Percentiles rank a stretch among this genome's conserved stretches.
Evolutionary conservation across 2,329 filamentous ascomycete genomes (phyloP).

Genomic region (Metarhizium rileyi): DNA sequence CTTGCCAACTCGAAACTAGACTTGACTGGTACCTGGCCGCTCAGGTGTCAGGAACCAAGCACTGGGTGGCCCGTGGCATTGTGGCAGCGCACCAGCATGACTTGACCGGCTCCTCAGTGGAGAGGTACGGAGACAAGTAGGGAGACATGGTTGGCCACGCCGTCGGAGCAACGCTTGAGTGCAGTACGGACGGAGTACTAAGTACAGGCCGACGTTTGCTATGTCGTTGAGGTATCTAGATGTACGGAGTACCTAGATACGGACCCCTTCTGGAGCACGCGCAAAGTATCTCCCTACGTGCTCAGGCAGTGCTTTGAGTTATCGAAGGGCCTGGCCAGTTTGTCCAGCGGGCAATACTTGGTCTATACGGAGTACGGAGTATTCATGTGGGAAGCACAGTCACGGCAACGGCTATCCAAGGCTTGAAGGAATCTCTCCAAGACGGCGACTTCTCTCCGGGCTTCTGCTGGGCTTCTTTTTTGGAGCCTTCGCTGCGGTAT

Average conservation of each 20-base stretch:
- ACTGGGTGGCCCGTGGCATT: slow-evolving; percentile 2
- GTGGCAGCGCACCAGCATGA: slow-evolving; percentile 4
- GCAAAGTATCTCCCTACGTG: too few species aligned
- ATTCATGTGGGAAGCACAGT: too few species aligned
- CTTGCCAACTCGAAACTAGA: slow-evolving; percentile 16
- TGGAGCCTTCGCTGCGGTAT: slow-evolving; percentile 3
- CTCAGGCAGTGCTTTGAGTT: too few species aligned
- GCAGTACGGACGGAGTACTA: too few species aligned
- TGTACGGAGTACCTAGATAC: neutral
- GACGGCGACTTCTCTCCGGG: slow-evolving; percentile 2
- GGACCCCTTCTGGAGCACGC: neutral
- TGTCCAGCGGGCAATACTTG: too few species aligned
- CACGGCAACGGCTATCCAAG: slow-evolving; percentile 29
- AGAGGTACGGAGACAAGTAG: neutral
- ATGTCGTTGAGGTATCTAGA: too few species aligned
- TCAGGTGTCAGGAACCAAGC: slow-evolving; percentile 19
- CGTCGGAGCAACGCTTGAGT: too few species aligned
- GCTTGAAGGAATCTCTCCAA: slow-evolving; percentile 15
- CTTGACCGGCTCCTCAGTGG: slow-evolving; percentile 3
- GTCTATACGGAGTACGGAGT: too few species aligned
- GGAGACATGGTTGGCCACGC: too few species aligned
- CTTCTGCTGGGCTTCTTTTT: slow-evolving; percentile 8
- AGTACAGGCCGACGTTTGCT: too few species aligned
- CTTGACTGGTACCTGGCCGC: slow-evolving; percentile 17
- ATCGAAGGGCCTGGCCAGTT: too few species aligned